phyloP scores from a whole-genome alignment of 768 basidiomycete species.

The Podaxis sp. region DNA sequence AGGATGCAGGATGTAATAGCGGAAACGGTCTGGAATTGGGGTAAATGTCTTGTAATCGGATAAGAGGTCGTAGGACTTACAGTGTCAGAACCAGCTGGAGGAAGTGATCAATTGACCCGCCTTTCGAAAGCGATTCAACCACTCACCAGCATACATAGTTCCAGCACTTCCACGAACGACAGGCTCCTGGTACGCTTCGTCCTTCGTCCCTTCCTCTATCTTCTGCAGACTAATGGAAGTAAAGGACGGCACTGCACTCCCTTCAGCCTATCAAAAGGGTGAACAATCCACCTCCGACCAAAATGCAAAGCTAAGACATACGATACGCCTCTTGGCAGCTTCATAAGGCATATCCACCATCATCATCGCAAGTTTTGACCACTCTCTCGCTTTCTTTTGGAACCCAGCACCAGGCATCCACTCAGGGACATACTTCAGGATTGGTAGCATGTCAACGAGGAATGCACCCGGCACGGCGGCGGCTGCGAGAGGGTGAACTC shows the following conservation, averaged over 20 bases:
- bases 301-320: slow-evolving; percentile 16
- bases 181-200: slow-evolving; percentile 17
- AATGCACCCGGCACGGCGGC: slow-evolving; percentile 29
- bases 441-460: slow-evolving; percentile 28
- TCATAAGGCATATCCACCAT: slow-evolving; percentile 35
- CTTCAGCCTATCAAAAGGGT: slow-evolving; percentile 15
- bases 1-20: slow-evolving; percentile 15
- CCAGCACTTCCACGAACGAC: slow-evolving; percentile 22
- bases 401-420: slow-evolving; percentile 34
- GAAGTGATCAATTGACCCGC: not conserved
- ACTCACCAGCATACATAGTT: slow-evolving; percentile 23
- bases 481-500: slow-evolving; percentile 19
- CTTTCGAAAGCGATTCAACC: not conserved
- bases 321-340: slow-evolving; percentile 28
- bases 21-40: slow-evolving; percentile 6
- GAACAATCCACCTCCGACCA: not conserved
- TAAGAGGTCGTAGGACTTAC: not conserved
- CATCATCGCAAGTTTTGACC: slow-evolving; percentile 29
- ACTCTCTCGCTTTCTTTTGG: slow-evolving; percentile 38
- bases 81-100: slow-evolving; percentile 20
- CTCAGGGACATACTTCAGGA: slow-evolving; percentile 26
- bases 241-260: slow-evolving; percentile 17
- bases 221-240: slow-evolving; percentile 16
- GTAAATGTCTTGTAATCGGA: not conserved
- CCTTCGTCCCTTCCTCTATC: slow-evolving; percentile 10